Percentiles rank a stretch among this genome's conserved stretches.
These are phyloP conservation scores for Rhizodiscina lignyota DNA, from an alignment of 495 filamentous ascomycete species.

Conservation along the genomic window DNA sequence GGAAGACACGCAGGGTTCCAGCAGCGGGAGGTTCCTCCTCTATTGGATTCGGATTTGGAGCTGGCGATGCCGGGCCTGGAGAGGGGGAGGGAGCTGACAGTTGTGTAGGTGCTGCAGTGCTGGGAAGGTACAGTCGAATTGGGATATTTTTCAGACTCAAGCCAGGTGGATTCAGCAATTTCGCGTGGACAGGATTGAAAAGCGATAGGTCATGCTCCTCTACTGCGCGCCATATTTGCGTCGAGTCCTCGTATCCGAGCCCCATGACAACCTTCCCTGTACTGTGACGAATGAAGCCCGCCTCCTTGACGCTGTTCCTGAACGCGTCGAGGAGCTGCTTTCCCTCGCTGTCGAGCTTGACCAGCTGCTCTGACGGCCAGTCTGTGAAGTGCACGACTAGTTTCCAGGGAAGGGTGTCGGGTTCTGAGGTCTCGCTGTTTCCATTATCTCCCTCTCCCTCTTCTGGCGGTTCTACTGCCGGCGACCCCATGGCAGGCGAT, in stretches of 20 bases:
- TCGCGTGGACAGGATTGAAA: conserved; percentile 59
- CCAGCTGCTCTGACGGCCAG: conserved; percentile 49
- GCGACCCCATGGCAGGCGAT: too few relatives aligned
- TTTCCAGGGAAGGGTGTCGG: conserved; percentile 50
- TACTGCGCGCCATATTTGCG: conserved; percentile 71
- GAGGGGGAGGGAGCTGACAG: neutral
- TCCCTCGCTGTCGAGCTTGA: conserved; percentile 43
- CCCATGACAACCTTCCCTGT: conserved; percentile 89
- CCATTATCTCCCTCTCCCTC: conserved; percentile 4
- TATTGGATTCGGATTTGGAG: conserved; percentile 15
- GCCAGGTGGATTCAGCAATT: conserved; percentile 59
- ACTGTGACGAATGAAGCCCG: conserved; percentile 81
- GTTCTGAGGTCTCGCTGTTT: conserved; percentile 27
- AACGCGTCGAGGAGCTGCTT: conserved; percentile 64
- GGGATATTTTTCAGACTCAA: conserved; percentile 65
- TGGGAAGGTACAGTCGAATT: conserved; percentile 74
- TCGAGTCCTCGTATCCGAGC: conserved; percentile 74
- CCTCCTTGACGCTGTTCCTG: conserved; percentile 90
- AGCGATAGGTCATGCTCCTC: conserved; percentile 55
- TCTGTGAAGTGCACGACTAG: conserved; percentile 57
- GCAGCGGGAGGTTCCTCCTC: conserved; percentile 29
- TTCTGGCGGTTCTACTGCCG: neutral
- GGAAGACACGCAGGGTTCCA: conserved; percentile 27
- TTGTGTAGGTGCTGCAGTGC: conserved; percentile 19
- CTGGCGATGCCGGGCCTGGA: conserved; percentile 4